A percentile compares a stretch with the other conserved stretches of the same genome.
These are phyloP conservation scores for Beauveria sp. DNA, from an alignment of 2,329 filamentous ascomycete species.

Conservation along the genomic window DNA sequence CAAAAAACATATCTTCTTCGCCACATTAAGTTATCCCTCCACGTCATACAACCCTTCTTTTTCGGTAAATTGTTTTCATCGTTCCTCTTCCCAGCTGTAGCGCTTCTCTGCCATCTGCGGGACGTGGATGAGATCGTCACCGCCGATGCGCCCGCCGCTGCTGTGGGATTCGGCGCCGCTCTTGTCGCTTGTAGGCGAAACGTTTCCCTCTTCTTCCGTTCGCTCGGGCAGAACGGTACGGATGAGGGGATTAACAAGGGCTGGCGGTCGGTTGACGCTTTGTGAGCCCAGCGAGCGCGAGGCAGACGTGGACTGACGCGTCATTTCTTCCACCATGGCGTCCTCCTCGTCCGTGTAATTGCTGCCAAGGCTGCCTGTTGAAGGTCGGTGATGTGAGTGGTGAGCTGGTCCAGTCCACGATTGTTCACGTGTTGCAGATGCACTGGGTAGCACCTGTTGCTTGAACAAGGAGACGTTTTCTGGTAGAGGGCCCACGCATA, in stretches of 20 bases:
- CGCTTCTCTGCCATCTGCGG: slow-evolving; percentile 41
- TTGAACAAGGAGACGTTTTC: slow-evolving; percentile 31
- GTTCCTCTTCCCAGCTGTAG: slow-evolving; percentile 43
- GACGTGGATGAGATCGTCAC: slow-evolving; percentile 40
- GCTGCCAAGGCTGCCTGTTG: slow-evolving; percentile 43
- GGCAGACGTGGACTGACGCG: slow-evolving; percentile 17
- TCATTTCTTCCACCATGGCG: slow-evolving; percentile 22
- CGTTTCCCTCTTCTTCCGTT: not conserved
- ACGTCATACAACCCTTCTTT: not conserved
- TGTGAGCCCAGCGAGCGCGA: not conserved
- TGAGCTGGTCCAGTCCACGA: not conserved
- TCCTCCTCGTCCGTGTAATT: slow-evolving; percentile 51
- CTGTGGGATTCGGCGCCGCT: slow-evolving; percentile 13
- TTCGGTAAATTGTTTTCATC: slow-evolving; percentile 7
- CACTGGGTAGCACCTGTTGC: slow-evolving; percentile 12
- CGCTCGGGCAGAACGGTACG: not conserved
- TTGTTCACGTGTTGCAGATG: not conserved
- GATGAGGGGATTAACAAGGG: not conserved
- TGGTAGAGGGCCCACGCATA: slow-evolving; percentile 49
- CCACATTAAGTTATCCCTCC: not conserved
- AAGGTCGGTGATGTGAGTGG: slow-evolving; percentile 12
- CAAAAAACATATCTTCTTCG: not conserved
- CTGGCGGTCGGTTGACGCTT: slow-evolving; percentile 3
- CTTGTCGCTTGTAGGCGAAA: not conserved
- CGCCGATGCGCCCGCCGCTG: slow-evolving; percentile 36